Evolutionary conservation across 2,329 filamentous ascomycete species (phyloP).

Genomic region (Talaromyces sp.): DNA sequence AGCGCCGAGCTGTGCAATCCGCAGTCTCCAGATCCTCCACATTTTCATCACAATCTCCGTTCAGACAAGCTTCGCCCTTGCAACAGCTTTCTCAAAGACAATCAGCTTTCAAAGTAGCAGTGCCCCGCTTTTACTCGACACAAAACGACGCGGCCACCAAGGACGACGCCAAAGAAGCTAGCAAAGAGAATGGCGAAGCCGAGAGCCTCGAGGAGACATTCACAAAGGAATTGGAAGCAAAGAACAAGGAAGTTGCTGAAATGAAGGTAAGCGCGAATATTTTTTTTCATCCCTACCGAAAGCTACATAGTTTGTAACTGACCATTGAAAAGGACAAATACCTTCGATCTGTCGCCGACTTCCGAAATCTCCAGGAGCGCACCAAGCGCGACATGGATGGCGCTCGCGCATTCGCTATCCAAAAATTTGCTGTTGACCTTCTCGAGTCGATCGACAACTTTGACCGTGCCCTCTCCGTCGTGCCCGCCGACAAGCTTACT

Average conservation of each 20-base stretch:
- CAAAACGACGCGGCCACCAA: constrained; percentile 22
- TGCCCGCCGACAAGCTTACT: constrained; percentile 68
- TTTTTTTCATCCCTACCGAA: neutral
- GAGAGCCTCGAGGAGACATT: constrained; percentile 44
- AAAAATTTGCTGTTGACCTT: constrained; percentile 89
- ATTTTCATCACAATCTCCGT: constrained; percentile 27
- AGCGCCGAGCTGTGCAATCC: constrained; percentile 35
- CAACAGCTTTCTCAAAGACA: constrained; percentile 28
- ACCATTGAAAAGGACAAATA: constrained; percentile 72
- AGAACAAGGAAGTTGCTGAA: constrained; percentile 69
- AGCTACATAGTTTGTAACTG: neutral
- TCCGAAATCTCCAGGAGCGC: constrained; percentile 95
- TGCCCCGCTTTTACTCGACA: constrained; percentile 40
- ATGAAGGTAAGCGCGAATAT: constrained; percentile 64
- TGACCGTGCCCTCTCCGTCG: constrained; percentile 80
- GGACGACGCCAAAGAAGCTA: constrained; percentile 24
- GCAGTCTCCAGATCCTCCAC: constrained; percentile 28
- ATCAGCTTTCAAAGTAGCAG: constrained; percentile 26
- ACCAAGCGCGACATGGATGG: constrained; percentile 84
- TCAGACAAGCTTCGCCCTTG: constrained; percentile 31
- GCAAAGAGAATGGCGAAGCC: constrained; percentile 39
- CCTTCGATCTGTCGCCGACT: constrained; percentile 89
- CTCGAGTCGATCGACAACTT: constrained; percentile 96
- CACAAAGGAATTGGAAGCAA: constrained; percentile 66
- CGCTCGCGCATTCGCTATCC: constrained; percentile 88